Percentiles rank a stretch among this genome's conserved stretches.
Evolutionary conservation across 2,329 filamentous ascomycete genomes (phyloP).

Genomic region (Chaetoscypha palmicola): DNA sequence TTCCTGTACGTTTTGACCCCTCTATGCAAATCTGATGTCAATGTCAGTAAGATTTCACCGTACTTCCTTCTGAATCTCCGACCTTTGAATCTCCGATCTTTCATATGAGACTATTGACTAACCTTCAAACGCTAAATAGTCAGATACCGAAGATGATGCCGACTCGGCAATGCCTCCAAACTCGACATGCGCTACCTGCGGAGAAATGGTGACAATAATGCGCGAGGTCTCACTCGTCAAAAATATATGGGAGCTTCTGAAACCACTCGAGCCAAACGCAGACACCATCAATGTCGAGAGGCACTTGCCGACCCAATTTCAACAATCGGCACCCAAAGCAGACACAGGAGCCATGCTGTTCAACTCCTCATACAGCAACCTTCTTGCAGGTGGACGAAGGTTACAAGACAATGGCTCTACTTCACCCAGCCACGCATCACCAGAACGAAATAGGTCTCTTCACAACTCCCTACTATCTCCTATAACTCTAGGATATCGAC

Average conservation of each 20-base stretch:
- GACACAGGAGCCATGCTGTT: conserved; percentile 20
- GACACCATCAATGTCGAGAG: conserved; percentile 35
- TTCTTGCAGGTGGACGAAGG: conserved; percentile 10
- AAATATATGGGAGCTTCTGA: conserved; percentile 34
- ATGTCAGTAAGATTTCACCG: no score
- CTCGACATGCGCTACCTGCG: conserved; percentile 32
- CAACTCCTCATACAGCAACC: conserved; percentile 15
- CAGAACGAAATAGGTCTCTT: conserved; percentile 15
- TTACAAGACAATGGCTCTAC: conserved; percentile 10
- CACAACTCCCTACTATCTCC: conserved; percentile 18
- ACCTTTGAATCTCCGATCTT: neutral
- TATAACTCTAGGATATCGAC: conserved; percentile 15
- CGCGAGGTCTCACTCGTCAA: conserved; percentile 33
- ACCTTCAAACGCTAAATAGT: conserved; percentile 10
- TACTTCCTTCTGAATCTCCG: no score
- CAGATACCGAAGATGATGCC: conserved; percentile 14
- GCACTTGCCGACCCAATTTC: conserved; percentile 33
- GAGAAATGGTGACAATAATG: conserved; percentile 30
- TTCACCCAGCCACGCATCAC: conserved; percentile 12
- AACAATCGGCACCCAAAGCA: conserved; percentile 29
- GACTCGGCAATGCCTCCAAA: conserved; percentile 25
- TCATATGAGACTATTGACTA: neutral
- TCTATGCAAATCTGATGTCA: no score
- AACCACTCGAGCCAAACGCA: conserved; percentile 32
- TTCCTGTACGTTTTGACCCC: conserved; percentile 27